Evolutionary conservation across 148 eudicot genomes (phyloP), one percentile per base, ranked within the genome.

Genomic region (Chenopodium formosanum): DNA sequence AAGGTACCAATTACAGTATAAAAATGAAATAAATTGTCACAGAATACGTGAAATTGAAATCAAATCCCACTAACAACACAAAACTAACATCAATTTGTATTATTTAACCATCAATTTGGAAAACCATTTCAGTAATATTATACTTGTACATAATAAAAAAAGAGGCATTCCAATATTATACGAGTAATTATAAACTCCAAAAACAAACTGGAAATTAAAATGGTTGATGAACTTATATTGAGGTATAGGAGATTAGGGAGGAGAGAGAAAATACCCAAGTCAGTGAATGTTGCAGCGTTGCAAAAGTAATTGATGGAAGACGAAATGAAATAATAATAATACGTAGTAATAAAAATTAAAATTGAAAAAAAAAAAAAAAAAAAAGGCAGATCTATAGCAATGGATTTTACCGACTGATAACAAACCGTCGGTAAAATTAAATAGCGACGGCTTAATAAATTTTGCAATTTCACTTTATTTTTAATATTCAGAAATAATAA

Each of bases 211-310:
- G 67, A n/a, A 63, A 25, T 63, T 63, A 19, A 63, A 0, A 3
- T 66, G 6, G 70, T 32, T 25, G 0, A 66, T 66, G 31, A 66
- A 25, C 32, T 25, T 25, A 66, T 11, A 12, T 27, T 66, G 16
- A 68, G 65, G 65, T 20, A 19, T 62, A 10, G 71, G 19, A 31
- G 17, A 34, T 9, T 20, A 40, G 70, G 27, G 0, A 66, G 32
- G 70, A 68, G 71, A 68, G 17, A 16, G 22, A 76, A 58, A 9
- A n/a, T 11, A 76, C 64, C 78, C 2, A 75, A 75, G 78, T 10
- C n/a, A 52, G 22, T 75, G 78, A 75, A 9, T 66, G 63, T 25
- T 29, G 70, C 70, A 40, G 32, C 10, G 37, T 9, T 4, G 63
- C 12, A 9, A 52, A 12, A 7, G 16, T 52, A 10, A 52, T 52